Evolutionary conservation across 768 basidiomycete genomes (phyloP), one percentile per base, ranked within the genome.

Genomic region (Daedalea quercina): DNA sequence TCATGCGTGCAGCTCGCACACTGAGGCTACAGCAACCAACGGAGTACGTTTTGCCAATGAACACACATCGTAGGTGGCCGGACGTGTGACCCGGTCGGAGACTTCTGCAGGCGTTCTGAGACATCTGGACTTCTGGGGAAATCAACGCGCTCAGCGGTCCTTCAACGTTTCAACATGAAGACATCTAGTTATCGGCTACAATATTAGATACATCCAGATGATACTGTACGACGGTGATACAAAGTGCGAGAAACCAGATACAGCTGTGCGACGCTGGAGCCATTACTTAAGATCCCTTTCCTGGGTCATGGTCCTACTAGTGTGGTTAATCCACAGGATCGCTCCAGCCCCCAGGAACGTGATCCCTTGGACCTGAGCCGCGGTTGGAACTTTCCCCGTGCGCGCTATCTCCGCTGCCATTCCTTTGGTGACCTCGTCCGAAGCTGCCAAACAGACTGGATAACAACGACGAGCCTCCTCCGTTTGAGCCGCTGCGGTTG

Each of bases 261-360:
- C 15, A 15, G 37, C 37, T 19, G 17, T n/a, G 28, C 28, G 28
- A 31, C 28, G 37, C 37, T 15, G 7, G 6, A 15, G 19, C 8
- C 37, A 6, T 19, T 40, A 15, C 37, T 40, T 40, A 8, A 8
- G 9, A 3, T 19, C 17, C 15, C 37, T 40, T 40, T 19, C 13
- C 19, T 40, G 8, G 7, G 15, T 15, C 19, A 19, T 40, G 37
- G 4, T 40, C 15, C 3, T 15, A 40, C 4, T 35, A 19, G 15
- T 20, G 22, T n/a, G 23, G 3, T 50, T 40, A 63, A 48, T 63
- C 62, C 1, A 63, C 34, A 17, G 58, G 55, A 20, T 60, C 53
- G 9, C 52, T 52, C 62, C 62, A 63, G 17, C 62, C 51, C 1
- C 62, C 62, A 1, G 62, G 62, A 4, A 63, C 22, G 34, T 57